Evolutionary conservation across 2,329 filamentous ascomycete species (phyloP).

Genomic region (Xylariaceae sp.): DNA sequence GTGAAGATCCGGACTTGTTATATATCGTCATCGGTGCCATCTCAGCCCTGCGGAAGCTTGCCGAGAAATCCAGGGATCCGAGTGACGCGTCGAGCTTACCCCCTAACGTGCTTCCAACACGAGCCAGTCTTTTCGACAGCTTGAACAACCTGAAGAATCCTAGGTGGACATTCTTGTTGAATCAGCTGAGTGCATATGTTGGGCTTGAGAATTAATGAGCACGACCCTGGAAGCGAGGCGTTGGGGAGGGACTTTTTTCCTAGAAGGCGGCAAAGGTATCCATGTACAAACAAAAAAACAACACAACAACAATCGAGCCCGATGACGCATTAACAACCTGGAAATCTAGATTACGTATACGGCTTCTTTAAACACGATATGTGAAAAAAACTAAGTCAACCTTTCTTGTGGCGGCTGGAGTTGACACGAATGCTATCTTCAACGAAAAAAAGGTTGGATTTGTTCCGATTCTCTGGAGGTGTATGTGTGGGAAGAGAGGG

Average conservation of each 20-base stretch:
- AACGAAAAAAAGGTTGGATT: too few relatives aligned
- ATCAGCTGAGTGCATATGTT: slow-evolving; percentile 62
- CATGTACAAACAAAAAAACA: slow-evolving; percentile 18
- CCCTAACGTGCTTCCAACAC: slow-evolving; percentile 57
- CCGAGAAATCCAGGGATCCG: slow-evolving; percentile 62
- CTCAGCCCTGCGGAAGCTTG: slow-evolving; percentile 60
- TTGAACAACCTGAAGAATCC: slow-evolving; percentile 56
- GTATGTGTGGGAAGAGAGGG: too few relatives aligned
- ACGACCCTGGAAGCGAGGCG: slow-evolving; percentile 23
- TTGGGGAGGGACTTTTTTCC: slow-evolving; percentile 18
- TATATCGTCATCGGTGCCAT: slow-evolving; percentile 65
- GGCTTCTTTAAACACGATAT: neutral
- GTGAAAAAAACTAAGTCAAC: slow-evolving; percentile 7
- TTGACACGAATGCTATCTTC: neutral
- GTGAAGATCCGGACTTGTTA: slow-evolving; percentile 48
- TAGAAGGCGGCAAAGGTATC: slow-evolving; percentile 18
- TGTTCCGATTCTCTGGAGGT: too few relatives aligned
- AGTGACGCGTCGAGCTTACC: slow-evolving; percentile 51
- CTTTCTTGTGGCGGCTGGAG: neutral
- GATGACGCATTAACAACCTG: slow-evolving; percentile 14
- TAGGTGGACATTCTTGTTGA: slow-evolving; percentile 60
- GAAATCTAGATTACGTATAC: slow-evolving; percentile 21
- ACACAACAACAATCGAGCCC: slow-evolving; percentile 6
- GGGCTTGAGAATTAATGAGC: slow-evolving; percentile 31
- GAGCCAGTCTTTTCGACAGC: slow-evolving; percentile 61